A percentile compares a stretch with the other conserved stretches of the same genome.
Conservation (phyloP, 257 asterid species). For the Buddleja alternifolia region DNA sequence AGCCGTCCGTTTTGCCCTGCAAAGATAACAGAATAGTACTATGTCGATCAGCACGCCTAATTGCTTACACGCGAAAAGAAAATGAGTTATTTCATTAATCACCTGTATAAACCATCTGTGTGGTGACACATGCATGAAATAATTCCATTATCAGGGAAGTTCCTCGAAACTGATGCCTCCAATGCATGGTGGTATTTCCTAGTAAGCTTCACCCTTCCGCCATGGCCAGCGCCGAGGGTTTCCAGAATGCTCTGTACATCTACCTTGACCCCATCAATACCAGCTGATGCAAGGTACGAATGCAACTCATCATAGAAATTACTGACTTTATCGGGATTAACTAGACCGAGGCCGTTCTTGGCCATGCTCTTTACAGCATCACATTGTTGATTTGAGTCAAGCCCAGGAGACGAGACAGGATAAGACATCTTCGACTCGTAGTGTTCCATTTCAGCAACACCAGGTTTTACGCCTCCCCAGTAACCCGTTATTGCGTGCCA, state of each 20-base stretch:
- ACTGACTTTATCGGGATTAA: conserved; percentile 67
- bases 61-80: no score
- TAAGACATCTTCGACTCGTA: conserved; percentile 56
- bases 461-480: conserved; percentile 85
- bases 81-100: neutral
- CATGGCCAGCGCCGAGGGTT: conserved; percentile 74
- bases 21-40: neutral
- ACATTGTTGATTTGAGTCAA: conserved; percentile 59
- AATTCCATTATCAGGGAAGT: conserved; percentile 73
- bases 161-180: conserved; percentile 66
- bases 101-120: conserved; percentile 81
- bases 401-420: conserved; percentile 68
- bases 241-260: conserved; percentile 78
- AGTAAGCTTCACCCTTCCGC: conserved; percentile 76
- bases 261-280: conserved; percentile 73
- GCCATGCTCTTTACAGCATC: conserved; percentile 54
- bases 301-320: conserved; percentile 63
- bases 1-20: conserved; percentile 64
- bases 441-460: conserved; percentile 59
- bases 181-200: conserved; percentile 72
- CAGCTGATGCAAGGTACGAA: conserved; percentile 68
- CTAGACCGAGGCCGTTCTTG: conserved; percentile 66
- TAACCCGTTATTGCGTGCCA: conserved; percentile 86
- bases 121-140: conserved; percentile 88
- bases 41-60: no score